A percentile compares a stretch with the other conserved stretches of the same genome.
phyloP scores from a whole-genome alignment of 2,329 filamentous ascomycete genomes.

The Ascochyta koolunga region DNA sequence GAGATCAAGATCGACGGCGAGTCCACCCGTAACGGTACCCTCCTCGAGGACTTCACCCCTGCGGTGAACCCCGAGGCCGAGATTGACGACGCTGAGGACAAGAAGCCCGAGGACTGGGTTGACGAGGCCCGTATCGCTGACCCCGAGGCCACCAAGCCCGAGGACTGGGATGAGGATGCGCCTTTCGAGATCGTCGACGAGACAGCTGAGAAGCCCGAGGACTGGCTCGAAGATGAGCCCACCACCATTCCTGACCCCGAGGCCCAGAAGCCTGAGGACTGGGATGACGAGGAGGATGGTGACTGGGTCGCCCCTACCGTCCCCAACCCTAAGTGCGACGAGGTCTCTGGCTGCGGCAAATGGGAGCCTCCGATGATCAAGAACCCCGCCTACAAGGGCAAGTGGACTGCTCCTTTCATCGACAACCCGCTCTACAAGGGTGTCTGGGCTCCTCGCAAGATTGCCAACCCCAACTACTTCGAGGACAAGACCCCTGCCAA shows the following conservation, averaged over 20 bases:
- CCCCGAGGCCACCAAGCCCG: constrained; percentile 92
- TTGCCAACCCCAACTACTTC: constrained; percentile 93
- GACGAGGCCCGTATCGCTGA: constrained; percentile 90
- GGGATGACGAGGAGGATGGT: constrained; percentile 99
- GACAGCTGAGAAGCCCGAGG: constrained; percentile 86
- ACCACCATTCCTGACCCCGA: constrained; percentile 86
- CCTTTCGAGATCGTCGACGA: constrained; percentile 95
- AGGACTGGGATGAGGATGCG: constrained; percentile 98
- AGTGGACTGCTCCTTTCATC: constrained; percentile 90
- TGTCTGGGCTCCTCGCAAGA: constrained; percentile 91
- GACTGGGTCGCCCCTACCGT: constrained; percentile 93
- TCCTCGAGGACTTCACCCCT: constrained; percentile 91
- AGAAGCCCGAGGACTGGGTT: constrained; percentile 95
- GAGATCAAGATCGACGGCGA: constrained; percentile 91
- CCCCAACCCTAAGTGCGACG: constrained; percentile 93
- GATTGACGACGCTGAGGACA: constrained; percentile 93
- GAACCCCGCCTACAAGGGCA: constrained; percentile 98
- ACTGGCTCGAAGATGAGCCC: constrained; percentile 94
- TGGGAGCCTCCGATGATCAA: constrained; percentile 92
- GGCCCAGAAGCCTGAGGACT: constrained; percentile 96
- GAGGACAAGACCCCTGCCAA: constrained; percentile 97
- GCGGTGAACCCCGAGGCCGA: constrained; percentile 93
- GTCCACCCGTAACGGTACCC: constrained; percentile 83
- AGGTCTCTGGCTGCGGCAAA: constrained; percentile 89
- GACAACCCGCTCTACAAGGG: constrained; percentile 99